Evolutionary conservation across 208 protist genomes (phyloP), one percentile per base, ranked within the genome.

Genomic region (Trypanosoma melophagium): DNA sequence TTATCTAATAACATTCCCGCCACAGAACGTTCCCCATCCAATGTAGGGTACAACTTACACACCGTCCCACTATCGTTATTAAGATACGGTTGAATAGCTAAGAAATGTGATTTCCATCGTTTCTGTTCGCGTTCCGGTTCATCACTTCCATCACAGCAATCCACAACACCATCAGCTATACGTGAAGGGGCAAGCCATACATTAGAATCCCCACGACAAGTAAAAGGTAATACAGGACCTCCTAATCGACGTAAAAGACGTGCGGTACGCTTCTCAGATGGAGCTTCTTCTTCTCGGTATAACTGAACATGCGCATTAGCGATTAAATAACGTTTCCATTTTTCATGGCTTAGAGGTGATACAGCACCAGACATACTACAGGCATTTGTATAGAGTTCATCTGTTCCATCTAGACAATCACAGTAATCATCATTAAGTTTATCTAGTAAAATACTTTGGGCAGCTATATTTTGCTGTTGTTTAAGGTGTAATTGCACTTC

Each of bases 401-500:
- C 85, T 0, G 81, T 89, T 7, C 85, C 88, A 59, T 94, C 88
- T 3, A 86, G 28, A 67, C 85, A 94, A 69, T 94, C 88, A 76
- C 88, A 94, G 76, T 94, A 94, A 71, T 94, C 83, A 63, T 92
- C 88, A 71, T 90, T 87, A 21, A 94, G 53, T 58, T 69, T 66
- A 13, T 59, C 8, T 3, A 94, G 78, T 0, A 71, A 71, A 54
- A 94, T 86, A 35, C 52, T 56, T 69, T 89, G 81, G 8, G 76
- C 70, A n/a, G 81, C 85, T 7, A 74, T 44, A 69, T 91, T 88
- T 16, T 66, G 21, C 5, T 53, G 28, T 25, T 83, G 83, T 22
- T 61, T 16, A 12, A 47, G 19, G 53, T 94, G 87, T 70, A 70
- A 64, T 47, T 65, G 22, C 53, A 72, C 81, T 59, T 94, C 84